phyloP scores from a whole-genome alignment of 345 rosid genomes.

The Dipteronia sinensis region DNA sequence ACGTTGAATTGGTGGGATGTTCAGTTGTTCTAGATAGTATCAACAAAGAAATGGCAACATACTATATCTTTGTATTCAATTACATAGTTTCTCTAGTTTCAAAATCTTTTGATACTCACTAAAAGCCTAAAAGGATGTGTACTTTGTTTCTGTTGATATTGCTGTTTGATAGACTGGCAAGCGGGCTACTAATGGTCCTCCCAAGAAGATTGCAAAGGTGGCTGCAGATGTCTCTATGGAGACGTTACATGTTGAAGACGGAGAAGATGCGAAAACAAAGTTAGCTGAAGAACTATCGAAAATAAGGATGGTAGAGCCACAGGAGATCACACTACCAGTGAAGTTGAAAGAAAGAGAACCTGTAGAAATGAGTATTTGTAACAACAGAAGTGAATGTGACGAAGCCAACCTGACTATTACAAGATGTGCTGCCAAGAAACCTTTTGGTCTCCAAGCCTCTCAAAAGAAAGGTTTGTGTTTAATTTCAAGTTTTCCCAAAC shows the following conservation, averaged over 20 bases:
- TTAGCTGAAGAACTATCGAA: conserved; percentile 77
- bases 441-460: conserved; percentile 20
- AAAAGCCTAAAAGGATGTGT: neutral
- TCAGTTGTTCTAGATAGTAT: conserved; percentile 13
- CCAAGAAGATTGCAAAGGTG: conserved; percentile 36
- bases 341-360: conserved; percentile 32
- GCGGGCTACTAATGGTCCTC: conserved; percentile 37
- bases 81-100: neutral
- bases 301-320: conserved; percentile 65
- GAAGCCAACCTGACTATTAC: conserved; percentile 20
- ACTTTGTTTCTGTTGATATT: conserved; percentile 17
- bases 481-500: neutral
- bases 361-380: conserved; percentile 23
- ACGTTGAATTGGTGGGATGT: neutral
- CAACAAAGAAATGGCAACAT: neutral
- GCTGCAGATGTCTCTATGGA: conserved; percentile 36
- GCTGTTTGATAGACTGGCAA: conserved; percentile 46
- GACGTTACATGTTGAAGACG: conserved; percentile 41
- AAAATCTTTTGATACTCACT: conserved; percentile 4
- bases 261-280: conserved; percentile 54
- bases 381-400: conserved; percentile 23
- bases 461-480: conserved; percentile 36
- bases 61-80: neutral
- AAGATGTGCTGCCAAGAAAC: conserved; percentile 16
- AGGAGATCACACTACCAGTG: conserved; percentile 31